phyloP scores from a whole-genome alignment of 2,329 filamentous ascomycete species.

The Sarocladium strictum region DNA sequence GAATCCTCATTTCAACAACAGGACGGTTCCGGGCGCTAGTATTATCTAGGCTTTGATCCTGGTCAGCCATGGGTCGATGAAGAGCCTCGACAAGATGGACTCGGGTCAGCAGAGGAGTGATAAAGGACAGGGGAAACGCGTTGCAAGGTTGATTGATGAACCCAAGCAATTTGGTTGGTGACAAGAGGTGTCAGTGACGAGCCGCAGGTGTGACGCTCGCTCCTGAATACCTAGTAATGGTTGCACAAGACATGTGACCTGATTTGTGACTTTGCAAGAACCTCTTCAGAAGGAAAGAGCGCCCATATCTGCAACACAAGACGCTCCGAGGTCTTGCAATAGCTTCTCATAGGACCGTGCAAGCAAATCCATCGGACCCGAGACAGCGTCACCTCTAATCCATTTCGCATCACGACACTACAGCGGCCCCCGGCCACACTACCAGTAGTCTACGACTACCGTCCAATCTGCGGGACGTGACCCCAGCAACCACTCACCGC shows the following conservation, averaged over 20 bases:
- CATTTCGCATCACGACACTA: background rate
- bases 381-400: background rate
- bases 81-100: background rate
- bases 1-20: background rate
- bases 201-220: too few relatives aligned
- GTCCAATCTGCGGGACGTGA: conserved; percentile 7
- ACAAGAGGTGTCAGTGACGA: background rate
- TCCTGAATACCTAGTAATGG: background rate
- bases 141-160: background rate
- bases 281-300: background rate
- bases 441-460: too few relatives aligned
- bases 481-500: conserved; percentile 8
- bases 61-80: background rate
- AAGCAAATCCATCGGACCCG: background rate
- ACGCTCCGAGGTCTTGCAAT: background rate
- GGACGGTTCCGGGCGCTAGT: background rate
- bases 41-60: background rate
- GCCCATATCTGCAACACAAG: background rate
- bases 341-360: background rate
- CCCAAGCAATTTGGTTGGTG: background rate
- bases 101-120: background rate
- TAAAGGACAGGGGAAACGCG: conserved; percentile 1
- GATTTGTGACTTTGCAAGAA: background rate
- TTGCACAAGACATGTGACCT: background rate
- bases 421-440: background rate